These are phyloP conservation scores for Barbarea vulgaris DNA, from an alignment of 345 rosid species.

Conservation along the genomic window DNA sequence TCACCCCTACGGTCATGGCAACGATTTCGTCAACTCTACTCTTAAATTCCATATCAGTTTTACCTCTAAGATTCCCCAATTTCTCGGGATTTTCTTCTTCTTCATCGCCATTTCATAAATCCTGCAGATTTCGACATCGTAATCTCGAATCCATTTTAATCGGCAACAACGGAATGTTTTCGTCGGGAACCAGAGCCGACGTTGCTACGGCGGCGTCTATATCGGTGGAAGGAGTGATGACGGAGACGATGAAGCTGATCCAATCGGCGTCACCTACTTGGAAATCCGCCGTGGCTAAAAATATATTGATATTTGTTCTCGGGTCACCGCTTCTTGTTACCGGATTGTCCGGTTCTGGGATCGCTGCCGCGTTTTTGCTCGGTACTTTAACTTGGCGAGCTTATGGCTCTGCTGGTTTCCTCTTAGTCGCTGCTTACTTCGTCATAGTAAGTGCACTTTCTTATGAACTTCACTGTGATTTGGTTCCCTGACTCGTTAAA, in stretches of 20 bases:
- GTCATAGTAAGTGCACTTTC: conserved; percentile 51
- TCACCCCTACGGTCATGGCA: conserved; percentile 47
- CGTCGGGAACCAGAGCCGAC: conserved; percentile 38
- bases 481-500: not conserved
- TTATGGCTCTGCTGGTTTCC: conserved; percentile 81
- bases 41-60: conserved; percentile 31
- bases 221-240: conserved; percentile 49
- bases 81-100: conserved; percentile 18
- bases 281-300: conserved; percentile 78
- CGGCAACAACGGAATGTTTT: conserved; percentile 36
- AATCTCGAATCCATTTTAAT: conserved; percentile 7
- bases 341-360: conserved; percentile 81
- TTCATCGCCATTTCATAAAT: conserved; percentile 22
- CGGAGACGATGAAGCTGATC: conserved; percentile 57
- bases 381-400: conserved; percentile 98
- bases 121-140: conserved; percentile 21
- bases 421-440: conserved; percentile 82
- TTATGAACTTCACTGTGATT: not conserved
- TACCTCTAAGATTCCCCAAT: conserved; percentile 22
- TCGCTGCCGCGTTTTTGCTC: conserved; percentile 80
- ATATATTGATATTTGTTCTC: conserved; percentile 66
- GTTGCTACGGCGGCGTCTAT: conserved; percentile 29
- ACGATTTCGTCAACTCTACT: conserved; percentile 43
- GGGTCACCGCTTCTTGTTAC: conserved; percentile 79
- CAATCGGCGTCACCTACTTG: conserved; percentile 74